Evolutionary conservation across 306 rosid species (phyloP), one percentile per base, ranked within the genome.

Genomic region (Quercus aquifolioides): DNA sequence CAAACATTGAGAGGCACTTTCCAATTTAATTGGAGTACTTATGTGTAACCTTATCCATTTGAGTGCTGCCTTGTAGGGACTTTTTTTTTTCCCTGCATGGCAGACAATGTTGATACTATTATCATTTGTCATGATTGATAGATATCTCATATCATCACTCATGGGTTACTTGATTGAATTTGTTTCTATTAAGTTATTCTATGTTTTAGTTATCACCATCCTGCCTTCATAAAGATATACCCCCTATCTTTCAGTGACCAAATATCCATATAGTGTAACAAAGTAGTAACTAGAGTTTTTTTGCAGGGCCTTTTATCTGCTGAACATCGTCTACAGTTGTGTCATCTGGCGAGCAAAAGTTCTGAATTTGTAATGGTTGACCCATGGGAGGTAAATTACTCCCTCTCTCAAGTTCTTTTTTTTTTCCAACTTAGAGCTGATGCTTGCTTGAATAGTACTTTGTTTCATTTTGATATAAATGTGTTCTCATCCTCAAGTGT

Each of bases 321-420:
- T 59, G 89, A 86, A 70, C 96, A 90, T 74, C 92, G 94, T 60
- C 57, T 91, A 85, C 86, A 21, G 63, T 76, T 95, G 71, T 93
- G 97, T 78, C 70, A 82, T 69, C 87, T 87, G 69, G 96, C 97
- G 73, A 88, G 98, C 81, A 83, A 80, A 85, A 89, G 88, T 88
- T 95, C 98, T 41, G 88, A 88, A 8, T 93, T 90, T 79, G 33
- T 93, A 78, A 95, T 93, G 98, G 97, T 93, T 80, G 99, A 95
- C 88, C 94, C 91, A 49, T 95, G 99, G 98, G 99, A 95, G 92
- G 98, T 92, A 89, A 57, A 8, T 56, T 71, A 56, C 64, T 74
- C 73, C 38, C 51, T 72, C 46, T 21, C 46, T 25, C 52, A 62
- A 30, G 68, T 3, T 4, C 14, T n/a, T 4, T 55, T 4, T 62